These are phyloP conservation scores for Galeopsis tetrahit DNA, from an alignment of 257 asterid genomes.

Conservation along the genomic window DNA sequence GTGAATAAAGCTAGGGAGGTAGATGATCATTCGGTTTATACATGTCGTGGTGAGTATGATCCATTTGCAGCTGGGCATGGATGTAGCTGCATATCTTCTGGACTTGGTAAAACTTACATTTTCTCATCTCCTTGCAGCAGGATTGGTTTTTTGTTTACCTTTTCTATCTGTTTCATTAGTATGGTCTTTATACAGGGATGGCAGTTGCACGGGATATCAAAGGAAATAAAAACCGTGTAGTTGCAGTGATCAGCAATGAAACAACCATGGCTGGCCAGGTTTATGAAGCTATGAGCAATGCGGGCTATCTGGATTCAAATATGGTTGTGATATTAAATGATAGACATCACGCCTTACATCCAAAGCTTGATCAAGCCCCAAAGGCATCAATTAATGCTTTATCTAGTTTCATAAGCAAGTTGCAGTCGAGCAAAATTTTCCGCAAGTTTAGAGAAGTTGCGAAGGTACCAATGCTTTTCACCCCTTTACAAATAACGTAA, in stretches of 20 bases:
- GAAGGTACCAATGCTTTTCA: conserved; percentile 58
- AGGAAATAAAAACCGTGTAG: conserved; percentile 76
- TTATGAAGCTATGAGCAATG: conserved; percentile 96
- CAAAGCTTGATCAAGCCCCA: conserved; percentile 73
- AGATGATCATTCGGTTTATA: conserved; percentile 42
- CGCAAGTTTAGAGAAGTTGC: conserved; percentile 79
- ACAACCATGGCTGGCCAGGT: conserved; percentile 90
- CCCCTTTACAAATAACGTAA: not conserved
- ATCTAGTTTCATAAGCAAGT: conserved; percentile 75
- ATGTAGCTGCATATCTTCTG: conserved; percentile 90
- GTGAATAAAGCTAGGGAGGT: conserved; percentile 36
- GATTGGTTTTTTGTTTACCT: conserved; percentile 1
- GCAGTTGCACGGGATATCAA: conserved; percentile 91
- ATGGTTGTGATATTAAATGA: conserved; percentile 83
- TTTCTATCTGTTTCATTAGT: conserved; percentile 8
- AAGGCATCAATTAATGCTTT: conserved; percentile 69
- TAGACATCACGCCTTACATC: conserved; percentile 69
- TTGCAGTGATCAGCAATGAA: conserved; percentile 88
- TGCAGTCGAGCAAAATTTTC: conserved; percentile 82
- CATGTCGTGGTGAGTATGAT: conserved; percentile 53
- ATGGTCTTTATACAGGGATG: conserved; percentile 57
- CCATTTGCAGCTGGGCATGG: conserved; percentile 90
- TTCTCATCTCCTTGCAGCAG: not conserved
- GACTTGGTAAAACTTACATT: conserved; percentile 66
- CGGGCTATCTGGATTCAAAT: conserved; percentile 88